Base-by-base conservation (phyloP, 495 filamentous ascomycete species). In the Podospora fimiseda region DNA sequence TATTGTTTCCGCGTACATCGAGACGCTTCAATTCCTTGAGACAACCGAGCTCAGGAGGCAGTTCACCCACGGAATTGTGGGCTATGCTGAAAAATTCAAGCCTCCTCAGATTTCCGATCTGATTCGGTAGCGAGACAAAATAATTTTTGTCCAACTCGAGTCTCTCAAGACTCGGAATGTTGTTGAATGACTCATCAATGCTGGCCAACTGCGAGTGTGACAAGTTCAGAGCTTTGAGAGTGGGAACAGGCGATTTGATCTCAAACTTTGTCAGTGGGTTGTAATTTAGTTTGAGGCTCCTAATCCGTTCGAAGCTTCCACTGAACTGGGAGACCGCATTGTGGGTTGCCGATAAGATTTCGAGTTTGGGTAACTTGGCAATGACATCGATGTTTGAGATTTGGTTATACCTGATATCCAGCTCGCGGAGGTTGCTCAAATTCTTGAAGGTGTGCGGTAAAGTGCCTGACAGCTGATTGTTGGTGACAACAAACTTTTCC, bases 191-290 rank as follows among this genome's bases (percentile, higher is more conserved):
- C 38, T 83, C 81, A 59, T 97, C 92, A 20, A 99, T 79, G 53
- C 87, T 85, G 0, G 89, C 84, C 38, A 99, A 77, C 65, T 96
- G 95, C 9, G 83, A 88, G 20, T 83, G 87, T 7, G 90, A 90
- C 50, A 99, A 73, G 60, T 93, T 97, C 21, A 99, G 77, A 30
- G 84, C 80, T 23, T 86, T 88, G 18, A 99, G 69, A 2, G 87
- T 89, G 16, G 90, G 88, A 38, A 95, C 80, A 1, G 86, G 79
- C 24, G 80, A 73, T 41, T 78, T 80, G 52, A 97, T 79, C 56
- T 89, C 89, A 58, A 97, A 99, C 50, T 89, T 87, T 4, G 92
- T 96, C 53, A 99, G 76, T 4, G 91, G 92, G 60, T 94, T 95
- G 55, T 90, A 88, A 65, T 97, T 92, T 56, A 99, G 74, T 60